These are phyloP conservation scores for Salinomyces thailandicus DNA, from an alignment of 2,329 filamentous ascomycete genomes.

Conservation along the genomic window DNA sequence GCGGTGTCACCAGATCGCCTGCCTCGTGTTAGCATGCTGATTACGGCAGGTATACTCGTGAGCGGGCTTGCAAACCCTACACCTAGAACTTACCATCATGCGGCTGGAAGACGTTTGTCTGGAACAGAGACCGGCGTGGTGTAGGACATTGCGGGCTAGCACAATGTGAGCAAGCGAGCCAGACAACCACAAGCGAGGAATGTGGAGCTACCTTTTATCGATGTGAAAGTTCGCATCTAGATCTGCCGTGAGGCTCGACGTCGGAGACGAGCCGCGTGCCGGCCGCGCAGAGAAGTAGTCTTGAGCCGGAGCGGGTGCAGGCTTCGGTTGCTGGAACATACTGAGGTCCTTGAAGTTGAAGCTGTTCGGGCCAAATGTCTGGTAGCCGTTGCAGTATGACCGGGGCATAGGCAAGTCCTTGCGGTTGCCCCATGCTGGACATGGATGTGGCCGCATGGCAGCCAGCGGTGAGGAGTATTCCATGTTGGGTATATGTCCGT, in stretches of 20 bases:
- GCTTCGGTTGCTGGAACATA: slow-evolving; percentile 40
- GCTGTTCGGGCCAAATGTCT: slow-evolving; percentile 50
- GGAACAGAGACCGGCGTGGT: slow-evolving; percentile 75
- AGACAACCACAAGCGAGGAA: slow-evolving; percentile 16
- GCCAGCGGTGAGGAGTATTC: slow-evolving; percentile 89
- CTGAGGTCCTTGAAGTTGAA: slow-evolving; percentile 69
- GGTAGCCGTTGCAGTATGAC: slow-evolving; percentile 41
- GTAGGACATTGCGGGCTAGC: slow-evolving; percentile 70
- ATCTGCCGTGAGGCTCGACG: slow-evolving; percentile 81
- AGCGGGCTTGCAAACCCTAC: background rate
- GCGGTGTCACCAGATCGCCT: slow-evolving; percentile 37
- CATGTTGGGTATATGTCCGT: slow-evolving; percentile 46
- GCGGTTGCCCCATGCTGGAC: slow-evolving; percentile 52
- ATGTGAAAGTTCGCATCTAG: slow-evolving; percentile 95
- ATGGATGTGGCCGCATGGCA: slow-evolving; percentile 69
- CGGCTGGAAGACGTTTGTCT: slow-evolving; percentile 54
- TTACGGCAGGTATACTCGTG: slow-evolving; percentile 3
- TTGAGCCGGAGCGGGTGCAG: slow-evolving; percentile 43
- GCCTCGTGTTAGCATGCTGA: slow-evolving; percentile 19
- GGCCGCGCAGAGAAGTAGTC: slow-evolving; percentile 80
- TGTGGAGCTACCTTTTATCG: slow-evolving; percentile 68
- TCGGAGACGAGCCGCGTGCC: slow-evolving; percentile 73
- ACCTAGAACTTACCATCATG: background rate
- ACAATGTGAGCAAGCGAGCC: slow-evolving; percentile 18
- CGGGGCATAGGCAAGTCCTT: slow-evolving; percentile 44